Evolutionary conservation across 1,284 basidiomycete species (phyloP), one percentile per base, ranked within the genome.

Genomic region (Ustilago cynodontis): DNA sequence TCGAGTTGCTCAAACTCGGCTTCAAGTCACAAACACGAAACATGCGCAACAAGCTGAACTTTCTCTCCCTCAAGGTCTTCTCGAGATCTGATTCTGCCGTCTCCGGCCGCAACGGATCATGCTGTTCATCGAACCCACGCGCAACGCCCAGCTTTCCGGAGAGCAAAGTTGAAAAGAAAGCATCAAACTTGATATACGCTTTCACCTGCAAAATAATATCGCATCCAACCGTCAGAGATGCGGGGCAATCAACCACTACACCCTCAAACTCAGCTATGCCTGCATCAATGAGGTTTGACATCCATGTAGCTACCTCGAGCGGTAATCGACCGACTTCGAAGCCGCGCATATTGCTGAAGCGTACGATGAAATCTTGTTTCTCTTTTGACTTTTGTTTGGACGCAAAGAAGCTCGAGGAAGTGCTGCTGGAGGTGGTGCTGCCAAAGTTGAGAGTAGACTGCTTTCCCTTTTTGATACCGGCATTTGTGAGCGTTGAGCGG

Each of bases 41-140:
- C 47, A 86, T 71, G 26, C 79, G 71, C 2, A 82, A 49, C 26
- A 86, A 57, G 5, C 80, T 89, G n/a, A 87, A 87, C 82, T 94
- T 95, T 37, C 94, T 88, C 82, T 92, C 91, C 37, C 93, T 89
- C n/a, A 95, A 87, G 18, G 86, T 86, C 72, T 91, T 90, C 86
- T 95, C 94, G 61, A 90, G 89, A 2, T 88, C 87, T 0, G 92
- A 94, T 82, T 95, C 94, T 54, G 90, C 87, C 0, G 91, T 91
- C 85, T 93, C 92, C 18, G 73, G 63, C 9, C 68, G 49, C 57
- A 79, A 22, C 2, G 47, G 70, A 11, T 72, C 65, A 35, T 67
- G 67, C 43, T 68, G 61, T 18, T 70, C 62, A 9, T 64, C 65
- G 2, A 43, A 7, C 22, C 55, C 50, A 16, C 57, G 22, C 22